Percentiles rank a stretch among this genome's conserved stretches.
These are phyloP conservation scores for Smallanthus sonchifolius DNA, from an alignment of 129 eudicot genomes.

Conservation along the genomic window DNA sequence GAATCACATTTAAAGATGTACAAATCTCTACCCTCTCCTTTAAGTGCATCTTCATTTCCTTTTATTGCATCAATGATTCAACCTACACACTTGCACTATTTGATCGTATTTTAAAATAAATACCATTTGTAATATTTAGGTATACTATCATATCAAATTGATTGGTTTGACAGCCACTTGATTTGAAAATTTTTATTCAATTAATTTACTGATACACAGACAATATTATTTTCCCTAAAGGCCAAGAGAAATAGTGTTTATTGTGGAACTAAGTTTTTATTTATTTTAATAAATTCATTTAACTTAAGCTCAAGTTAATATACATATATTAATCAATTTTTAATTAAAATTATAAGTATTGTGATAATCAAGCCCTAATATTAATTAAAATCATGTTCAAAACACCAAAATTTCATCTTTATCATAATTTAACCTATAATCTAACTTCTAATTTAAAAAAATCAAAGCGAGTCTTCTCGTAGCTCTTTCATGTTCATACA, in stretches of 20 bases:
- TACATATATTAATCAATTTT: not conserved
- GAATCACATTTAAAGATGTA: constrained; percentile 4
- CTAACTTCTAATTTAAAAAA: no score
- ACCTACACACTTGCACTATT: not conserved
- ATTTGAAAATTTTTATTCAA: not conserved
- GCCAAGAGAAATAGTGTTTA: not conserved
- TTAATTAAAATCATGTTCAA: not conserved
- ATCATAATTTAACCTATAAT: not conserved
- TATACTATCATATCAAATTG: not conserved
- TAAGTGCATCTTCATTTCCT: constrained; percentile 9
- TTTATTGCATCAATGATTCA: constrained; percentile 5
- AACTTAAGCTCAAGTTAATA: not conserved
- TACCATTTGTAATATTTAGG: not conserved
- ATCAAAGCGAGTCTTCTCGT: not conserved
- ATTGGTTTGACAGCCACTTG: not conserved
- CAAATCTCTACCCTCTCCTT: not conserved
- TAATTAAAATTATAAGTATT: no score
- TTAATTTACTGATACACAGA: not conserved
- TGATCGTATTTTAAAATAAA: constrained; percentile 2
- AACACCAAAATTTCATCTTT: not conserved
- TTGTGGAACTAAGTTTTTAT: not conserved
- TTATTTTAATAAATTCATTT: not conserved
- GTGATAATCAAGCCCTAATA: no score
- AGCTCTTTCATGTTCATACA: not conserved
- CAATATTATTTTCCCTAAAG: not conserved